Base-by-base conservation (phyloP, 805 yeast genomes). In the Starmera amethionina region DNA sequence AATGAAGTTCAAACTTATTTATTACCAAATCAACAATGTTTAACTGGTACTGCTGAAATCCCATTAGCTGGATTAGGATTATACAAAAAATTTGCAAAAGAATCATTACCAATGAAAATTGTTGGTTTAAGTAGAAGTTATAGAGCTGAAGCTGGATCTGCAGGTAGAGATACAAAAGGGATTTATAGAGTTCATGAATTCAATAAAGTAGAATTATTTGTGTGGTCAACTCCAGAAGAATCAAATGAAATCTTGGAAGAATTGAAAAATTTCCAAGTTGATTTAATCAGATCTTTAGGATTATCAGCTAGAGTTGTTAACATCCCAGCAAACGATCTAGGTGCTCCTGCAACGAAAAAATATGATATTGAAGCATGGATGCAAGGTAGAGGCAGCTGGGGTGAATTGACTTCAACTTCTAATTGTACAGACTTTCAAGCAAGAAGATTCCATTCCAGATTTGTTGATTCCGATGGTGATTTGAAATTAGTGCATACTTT, bases 331-430 rank as follows among this genome's bases (percentile, higher is more conserved):
- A 77, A 82, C 46, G 98, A 93, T 56, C 64, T 93, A 39, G 98
- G 98, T 0, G 81, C 95, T 0, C 96, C 98, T 1, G 97, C 97
- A 0, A 77, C 71, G 60, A 80, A 83, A 54, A 93, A 93, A 58
- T 86, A 79, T 56, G 98, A 93, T 51, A 85, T 89, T 42, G 98
- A 93, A 61, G 96, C 89, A 0, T 86, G 95, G 88, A 90, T 93
- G 97, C 97, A 97, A 0, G 97, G 97, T 3, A 74, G 96, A 51
- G 89, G 86, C 1, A 58, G 64, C 2, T 90, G 95, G 86, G 98
- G 98, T 4, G 98, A 93, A 57, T 69, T 93, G 29, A 79, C 95
- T 2, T 85, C 96, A 27, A 72, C 94, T 1, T 88, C 97, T 2
- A 90, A 89, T 56, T 93, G 98, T 59, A 75, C 87, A 4, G 97